Base-by-base conservation (phyloP, 805 yeast species). In the Yarrowia hollandica region DNA sequence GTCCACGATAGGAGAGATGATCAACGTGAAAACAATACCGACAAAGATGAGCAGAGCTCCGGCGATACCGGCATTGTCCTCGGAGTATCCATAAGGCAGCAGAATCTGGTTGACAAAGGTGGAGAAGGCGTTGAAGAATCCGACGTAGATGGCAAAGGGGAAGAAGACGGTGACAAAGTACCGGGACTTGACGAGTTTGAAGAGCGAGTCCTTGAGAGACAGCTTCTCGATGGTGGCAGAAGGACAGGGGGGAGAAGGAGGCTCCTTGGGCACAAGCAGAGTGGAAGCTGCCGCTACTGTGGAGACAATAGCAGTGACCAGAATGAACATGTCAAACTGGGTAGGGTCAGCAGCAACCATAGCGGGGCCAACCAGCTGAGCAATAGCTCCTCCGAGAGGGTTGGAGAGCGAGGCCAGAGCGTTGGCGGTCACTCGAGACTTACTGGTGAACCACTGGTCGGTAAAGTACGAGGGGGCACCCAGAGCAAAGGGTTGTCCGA, bases 311-410 rank as follows among this genome's bases (percentile, higher is more conserved):
- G 70, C 66, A 2, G 70, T 66, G 31, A 65, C 52, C 19, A 66
- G 63, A n/a, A 66, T 59, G 56, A 63, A 64, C 34, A 62, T 44
- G 4, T 69, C 64, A 42, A 70, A 34, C 25, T 67, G 57, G 31
- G 61, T 58, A 9, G 66, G 41, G 16, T 65, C 31, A 14, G 42
- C 31, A 12, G 66, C 54, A 7, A 69, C 71, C 39, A 69, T 62
- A 2, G 70, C 67, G 9, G 73, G 73, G 12, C 72, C 70, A 8
- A 70, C 68, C 1, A 70, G 65, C 44, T 68, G 69, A 12, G 70
- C 73, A 33, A 70, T 63, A 14, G 73, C 73, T 12, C 70, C 73
- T 10, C 73, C 73, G 10, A 70, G 63, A 1, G 73, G 73, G 57
- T 70, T 70, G 5, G 73, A 64, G 30, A 70, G 60, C 15, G 72